Base-by-base conservation (phyloP, 352 stramenopile species). In the Blastocystis sp. region DNA sequence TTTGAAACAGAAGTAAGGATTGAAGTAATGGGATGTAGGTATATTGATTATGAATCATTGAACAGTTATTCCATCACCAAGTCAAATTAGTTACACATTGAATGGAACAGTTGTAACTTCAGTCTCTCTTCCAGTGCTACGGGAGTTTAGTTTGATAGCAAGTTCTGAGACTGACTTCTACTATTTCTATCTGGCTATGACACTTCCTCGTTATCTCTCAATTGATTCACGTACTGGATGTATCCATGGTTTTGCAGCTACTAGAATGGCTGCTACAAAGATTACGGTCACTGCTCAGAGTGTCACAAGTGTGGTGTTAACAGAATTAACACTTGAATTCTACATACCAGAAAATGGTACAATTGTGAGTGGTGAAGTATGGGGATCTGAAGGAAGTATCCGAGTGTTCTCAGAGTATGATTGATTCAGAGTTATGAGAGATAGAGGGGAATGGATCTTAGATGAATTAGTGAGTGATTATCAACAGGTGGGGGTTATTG, bases 131-230 rank as follows among this genome's bases (percentile, higher is more conserved):
- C 49, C 49, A 9, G 52, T 65, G 24, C 35, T 83, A 27, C 24
- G 35, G 12, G 21, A 35, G 21, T n/a, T 83, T 42, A 6, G 29
- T 16, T n/a, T 83, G 0, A 42, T 83, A 42, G 43, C 71, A 21
- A 27, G n/a, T 7, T 65, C 71, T 12, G 21, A 83, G 7, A 66
- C 71, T 6, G 71, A 83, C 51, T 83, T 67, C 54, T 66, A 83
- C 54, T 43, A 65, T 6, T 83, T 35, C 35, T 19, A 61, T 27
- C n/a, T 83, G 2, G 46, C 71, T 12, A 52, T 49, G 5, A 9
- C 71, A 24, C 21, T 83, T 29, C 71, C 71, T 2, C 27, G 14
- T 2, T 83, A 49, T 43, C 16, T 83, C 21, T 35, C 12, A 27
- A 37, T 83, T n/a, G 71, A 83, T 56, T 1, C 46, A 11, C 11